Conservation (phyloP, 768 basidiomycete species). For the Ephemerocybe angulata region DNA sequence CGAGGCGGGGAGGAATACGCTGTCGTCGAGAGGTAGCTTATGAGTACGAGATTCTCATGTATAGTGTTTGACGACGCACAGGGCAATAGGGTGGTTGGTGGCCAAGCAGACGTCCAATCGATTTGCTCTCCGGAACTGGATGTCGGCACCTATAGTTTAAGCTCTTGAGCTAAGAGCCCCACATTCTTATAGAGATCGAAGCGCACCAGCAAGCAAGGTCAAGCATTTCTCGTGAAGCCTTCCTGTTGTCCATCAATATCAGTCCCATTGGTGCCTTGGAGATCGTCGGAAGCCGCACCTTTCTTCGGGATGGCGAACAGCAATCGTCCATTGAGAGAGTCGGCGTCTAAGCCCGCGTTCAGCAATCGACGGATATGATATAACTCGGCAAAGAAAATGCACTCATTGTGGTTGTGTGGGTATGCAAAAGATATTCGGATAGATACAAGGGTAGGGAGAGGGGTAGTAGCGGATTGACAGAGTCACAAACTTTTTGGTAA, state of each 20-base stretch:
- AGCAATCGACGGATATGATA: constrained; percentile 4
- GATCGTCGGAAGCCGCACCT: constrained; percentile 46
- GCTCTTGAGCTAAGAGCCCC: background rate
- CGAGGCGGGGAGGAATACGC: constrained; percentile 92
- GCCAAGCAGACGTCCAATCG: constrained; percentile 93
- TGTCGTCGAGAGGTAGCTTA: constrained; percentile 32
- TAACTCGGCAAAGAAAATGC: background rate
- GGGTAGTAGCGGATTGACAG: background rate
- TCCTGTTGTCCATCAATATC: constrained; percentile 41
- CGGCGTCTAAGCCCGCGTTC: constrained; percentile 45
- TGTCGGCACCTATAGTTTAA: constrained; percentile 98
- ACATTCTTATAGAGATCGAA: background rate
- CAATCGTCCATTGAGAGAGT: constrained; percentile 77
- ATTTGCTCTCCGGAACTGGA: constrained; percentile 85
- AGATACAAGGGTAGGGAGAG: background rate
- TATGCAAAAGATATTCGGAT: background rate
- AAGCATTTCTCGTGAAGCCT: constrained; percentile 89
- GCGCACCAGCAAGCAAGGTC: constrained; percentile 73
- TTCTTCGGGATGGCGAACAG: constrained; percentile 98
- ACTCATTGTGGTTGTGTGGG: constrained; percentile 8
- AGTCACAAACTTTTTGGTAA: constrained; percentile 8
- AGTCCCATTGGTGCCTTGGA: constrained; percentile 1
- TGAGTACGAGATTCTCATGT: no score
- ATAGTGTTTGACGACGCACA: no score
- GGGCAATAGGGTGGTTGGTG: constrained; percentile 87